A percentile compares a stretch with the other conserved stretches of the same genome.
Conservation (phyloP, 345 rosid species). For the Heritiera littoralis region DNA sequence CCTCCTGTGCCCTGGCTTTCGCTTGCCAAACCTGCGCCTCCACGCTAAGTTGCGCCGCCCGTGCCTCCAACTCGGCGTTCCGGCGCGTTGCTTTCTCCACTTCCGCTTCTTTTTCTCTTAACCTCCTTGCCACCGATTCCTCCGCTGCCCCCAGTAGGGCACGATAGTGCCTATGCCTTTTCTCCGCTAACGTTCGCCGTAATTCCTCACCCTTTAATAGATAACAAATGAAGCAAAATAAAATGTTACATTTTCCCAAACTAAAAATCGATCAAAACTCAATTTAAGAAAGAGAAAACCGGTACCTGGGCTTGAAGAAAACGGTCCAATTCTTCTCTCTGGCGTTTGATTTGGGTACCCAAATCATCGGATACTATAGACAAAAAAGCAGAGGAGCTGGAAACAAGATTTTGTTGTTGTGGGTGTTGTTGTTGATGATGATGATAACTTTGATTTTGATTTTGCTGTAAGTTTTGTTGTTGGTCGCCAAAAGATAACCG, state of each 20-base stretch:
- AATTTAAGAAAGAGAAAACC: slow-evolving; percentile 11
- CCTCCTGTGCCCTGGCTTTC: slow-evolving; percentile 76
- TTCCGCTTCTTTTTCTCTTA: slow-evolving; percentile 72
- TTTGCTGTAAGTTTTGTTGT: slow-evolving; percentile 33
- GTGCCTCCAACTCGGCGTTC: slow-evolving; percentile 79
- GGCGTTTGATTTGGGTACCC: slow-evolving; percentile 60
- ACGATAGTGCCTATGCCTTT: slow-evolving; percentile 70
- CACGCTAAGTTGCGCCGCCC: slow-evolving; percentile 70
- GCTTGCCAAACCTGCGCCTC: slow-evolving; percentile 92
- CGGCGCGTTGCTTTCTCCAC: slow-evolving; percentile 73
- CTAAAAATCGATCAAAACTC: not conserved
- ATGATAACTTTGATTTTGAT: slow-evolving; percentile 19
- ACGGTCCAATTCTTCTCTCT: slow-evolving; percentile 72
- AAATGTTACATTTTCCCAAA: not conserved
- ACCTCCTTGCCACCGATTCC: slow-evolving; percentile 53
- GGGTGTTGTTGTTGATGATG: slow-evolving; percentile 21
- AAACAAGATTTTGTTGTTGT: slow-evolving; percentile 30
- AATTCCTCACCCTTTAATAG: slow-evolving; percentile 66
- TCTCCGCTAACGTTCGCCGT: slow-evolving; percentile 72
- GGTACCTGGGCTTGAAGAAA: slow-evolving; percentile 77
- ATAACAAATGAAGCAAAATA: not conserved
- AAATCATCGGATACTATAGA: slow-evolving; percentile 54
- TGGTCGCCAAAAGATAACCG: slow-evolving; percentile 64
- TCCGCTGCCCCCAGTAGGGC: slow-evolving; percentile 71
- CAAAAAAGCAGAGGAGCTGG: slow-evolving; percentile 33